These are phyloP conservation scores for Bothriochloa decipiens DNA, from an alignment of 176 grass and related monocot species.

Conservation along the genomic window DNA sequence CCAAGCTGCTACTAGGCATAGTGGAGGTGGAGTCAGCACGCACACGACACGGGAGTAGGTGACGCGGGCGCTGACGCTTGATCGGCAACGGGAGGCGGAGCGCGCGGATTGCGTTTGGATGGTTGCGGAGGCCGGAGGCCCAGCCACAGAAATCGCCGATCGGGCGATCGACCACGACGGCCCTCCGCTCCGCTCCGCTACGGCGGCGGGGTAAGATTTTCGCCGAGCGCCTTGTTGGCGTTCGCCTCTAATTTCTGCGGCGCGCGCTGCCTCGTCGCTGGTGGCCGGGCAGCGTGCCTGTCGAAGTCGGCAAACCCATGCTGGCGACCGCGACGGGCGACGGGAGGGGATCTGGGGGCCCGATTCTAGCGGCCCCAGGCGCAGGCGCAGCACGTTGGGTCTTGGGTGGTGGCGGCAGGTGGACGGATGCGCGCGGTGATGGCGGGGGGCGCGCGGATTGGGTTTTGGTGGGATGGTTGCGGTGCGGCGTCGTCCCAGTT, in stretches of 20 bases:
- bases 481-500: constrained; percentile 28
- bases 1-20: constrained; percentile 8
- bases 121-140: constrained; percentile 44
- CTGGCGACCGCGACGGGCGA: constrained; percentile 27
- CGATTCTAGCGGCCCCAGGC: neutral
- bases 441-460: neutral
- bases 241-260: constrained; percentile 21
- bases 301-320: constrained; percentile 15
- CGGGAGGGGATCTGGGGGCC: neutral
- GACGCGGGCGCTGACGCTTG: neutral
- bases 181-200: neutral
- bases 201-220: constrained; percentile 30
- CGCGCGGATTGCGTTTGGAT: constrained; percentile 65
- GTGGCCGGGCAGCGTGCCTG: neutral
- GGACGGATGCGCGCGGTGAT: neutral
- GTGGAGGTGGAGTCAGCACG: constrained; percentile 48
- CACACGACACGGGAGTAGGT: constrained; percentile 6
- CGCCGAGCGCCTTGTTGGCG: neutral
- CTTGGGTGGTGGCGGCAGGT: neutral
- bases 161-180: neutral
- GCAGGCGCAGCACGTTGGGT: constrained; percentile 20
- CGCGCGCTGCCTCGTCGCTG: neutral
- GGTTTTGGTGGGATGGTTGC: neutral
- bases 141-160: constrained; percentile 30
- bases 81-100: constrained; percentile 66